Conservation (phyloP, 2,329 filamentous ascomycete genomes). For the Chrysoporthe deuterocubensis region DNA sequence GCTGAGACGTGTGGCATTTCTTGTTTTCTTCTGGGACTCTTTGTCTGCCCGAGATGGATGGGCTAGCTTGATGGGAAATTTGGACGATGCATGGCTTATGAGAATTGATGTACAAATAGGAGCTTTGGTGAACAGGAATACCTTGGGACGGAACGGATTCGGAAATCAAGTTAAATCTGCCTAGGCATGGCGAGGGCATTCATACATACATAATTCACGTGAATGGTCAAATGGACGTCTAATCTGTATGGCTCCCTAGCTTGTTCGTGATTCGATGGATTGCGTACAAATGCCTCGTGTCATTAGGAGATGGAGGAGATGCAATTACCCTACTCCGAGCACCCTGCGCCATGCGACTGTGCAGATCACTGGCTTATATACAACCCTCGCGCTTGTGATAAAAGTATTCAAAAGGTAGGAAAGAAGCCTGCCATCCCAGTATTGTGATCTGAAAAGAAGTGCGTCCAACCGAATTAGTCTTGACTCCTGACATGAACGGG, state of each 20-base stretch:
- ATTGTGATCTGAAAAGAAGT: too few relatives aligned
- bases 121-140: not conserved
- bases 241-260: not conserved
- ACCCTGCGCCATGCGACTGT: slow-evolving; percentile 2
- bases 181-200: not conserved
- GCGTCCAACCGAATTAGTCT: too few relatives aligned
- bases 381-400: not conserved
- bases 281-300: not conserved
- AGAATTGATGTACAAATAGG: slow-evolving; percentile 2
- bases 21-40: not conserved
- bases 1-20: too few relatives aligned
- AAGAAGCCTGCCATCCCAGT: not conserved
- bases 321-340: not conserved
- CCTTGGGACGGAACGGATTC: slow-evolving; percentile 4
- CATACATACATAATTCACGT: not conserved
- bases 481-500: too few relatives aligned
- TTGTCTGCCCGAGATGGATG: not conserved
- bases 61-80: not conserved
- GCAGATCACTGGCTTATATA: not conserved
- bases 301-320: not conserved
- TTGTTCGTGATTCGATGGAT: not conserved
- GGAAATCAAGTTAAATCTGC: not conserved
- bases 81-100: not conserved
- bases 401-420: not conserved
- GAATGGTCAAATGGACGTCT: slow-evolving; percentile 3